Evolutionary conservation across 345 rosid species (phyloP).

Genomic region (Brassica nigra): DNA sequence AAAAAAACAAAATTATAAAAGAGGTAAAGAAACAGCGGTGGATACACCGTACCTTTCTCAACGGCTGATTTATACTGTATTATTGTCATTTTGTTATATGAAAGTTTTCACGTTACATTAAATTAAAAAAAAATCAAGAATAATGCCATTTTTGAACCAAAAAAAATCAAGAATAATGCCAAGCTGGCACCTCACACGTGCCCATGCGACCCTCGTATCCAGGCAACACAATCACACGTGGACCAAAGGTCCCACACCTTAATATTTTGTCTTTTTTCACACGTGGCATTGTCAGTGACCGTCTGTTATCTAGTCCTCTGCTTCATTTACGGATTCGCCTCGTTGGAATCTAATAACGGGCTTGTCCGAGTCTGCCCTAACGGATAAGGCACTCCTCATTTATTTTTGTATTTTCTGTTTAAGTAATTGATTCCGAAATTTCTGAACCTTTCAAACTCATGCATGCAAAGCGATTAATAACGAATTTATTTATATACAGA

Average conservation of each 20-base stretch:
- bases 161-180: conserved; percentile 14
- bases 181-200: conserved; percentile 45
- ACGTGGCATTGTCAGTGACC: conserved; percentile 37
- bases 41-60: conserved; percentile 43
- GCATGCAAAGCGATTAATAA: conserved; percentile 20
- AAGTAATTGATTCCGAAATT: not conserved
- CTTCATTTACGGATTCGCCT: conserved; percentile 35
- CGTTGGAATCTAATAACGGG: conserved; percentile 37
- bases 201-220: conserved; percentile 43
- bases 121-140: not conserved
- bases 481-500: not conserved
- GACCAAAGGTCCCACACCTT: conserved; percentile 24
- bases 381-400: conserved; percentile 31
- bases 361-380: conserved; percentile 17
- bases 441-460: not conserved
- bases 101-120: not conserved
- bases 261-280: conserved; percentile 22
- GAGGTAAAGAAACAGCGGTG: conserved; percentile 31
- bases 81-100: not conserved
- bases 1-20: conserved; percentile 1
- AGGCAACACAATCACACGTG: conserved; percentile 44
- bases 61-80: conserved; percentile 11
- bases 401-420: not conserved
- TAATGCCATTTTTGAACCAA: not conserved
- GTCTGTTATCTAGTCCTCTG: conserved; percentile 31